Base-by-base conservation (phyloP, 192 early-diverging fungal genomes). In the Podila minutissima region DNA sequence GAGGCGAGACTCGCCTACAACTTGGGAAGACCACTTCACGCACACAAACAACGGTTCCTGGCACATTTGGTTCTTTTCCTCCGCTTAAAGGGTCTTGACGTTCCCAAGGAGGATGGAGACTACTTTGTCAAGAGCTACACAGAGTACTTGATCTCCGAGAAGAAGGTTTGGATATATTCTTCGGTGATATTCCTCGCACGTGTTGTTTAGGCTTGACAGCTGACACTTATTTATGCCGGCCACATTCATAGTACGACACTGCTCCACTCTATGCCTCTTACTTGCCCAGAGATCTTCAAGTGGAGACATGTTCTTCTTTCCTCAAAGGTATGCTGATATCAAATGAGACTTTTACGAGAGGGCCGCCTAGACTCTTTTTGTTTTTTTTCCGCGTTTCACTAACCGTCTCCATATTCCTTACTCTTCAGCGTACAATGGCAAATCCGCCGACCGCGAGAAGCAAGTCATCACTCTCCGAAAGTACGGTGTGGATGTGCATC, bases 31-130 rank as follows among this genome's bases (percentile, higher is more conserved):
- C 63, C 75, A 28, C 66, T 84, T 28, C 75, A 74, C 55, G 84
- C 78, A 32, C 86, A 90, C 41, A 73, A 93, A 55, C 72, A 95
- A 50, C 91, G 94, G 19, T 88, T 96, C 64, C 74, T 93, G 50
- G 86, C 89, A 1, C 93, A 95, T 64, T 82, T 90, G 10, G 85
- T 92, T 6, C 77, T 95, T n/a, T 75, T 88, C 20, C 64, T 94
- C n/a, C 89, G 88, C 8, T 82, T 84, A 19, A 83, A 89, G n/a
- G 86, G 86, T 6, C 82, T 87, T 31, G 67, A 61, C 32, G 71
- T 86, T 35, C 85, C 89, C 0, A 69, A 59, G n/a, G 71, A 72
- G 3, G 78, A 74, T 8, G 86, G 89, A 19, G 84, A 90, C 68
- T 74, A 41, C 24, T 83, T 91, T 28, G 82, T 94, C 46, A 76